Evolutionary conservation across 2,329 filamentous ascomycete genomes (phyloP), one percentile per base, ranked within the genome.

Genomic region (Ceratocystis alfenasii): DNA sequence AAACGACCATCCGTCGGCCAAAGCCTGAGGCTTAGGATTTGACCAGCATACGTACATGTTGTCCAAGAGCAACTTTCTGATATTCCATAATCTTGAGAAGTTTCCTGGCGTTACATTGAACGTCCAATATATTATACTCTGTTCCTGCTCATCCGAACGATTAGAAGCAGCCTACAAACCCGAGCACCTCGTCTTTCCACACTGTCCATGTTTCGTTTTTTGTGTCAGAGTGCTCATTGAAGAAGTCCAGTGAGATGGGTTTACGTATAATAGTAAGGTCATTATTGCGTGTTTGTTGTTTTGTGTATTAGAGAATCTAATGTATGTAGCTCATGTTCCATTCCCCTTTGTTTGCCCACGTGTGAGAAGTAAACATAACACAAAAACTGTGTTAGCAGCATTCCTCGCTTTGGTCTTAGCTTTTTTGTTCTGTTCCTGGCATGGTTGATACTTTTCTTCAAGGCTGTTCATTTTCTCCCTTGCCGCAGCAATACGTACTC

Each of bases 281-380:
- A 41, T 12, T 15, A 15, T 36, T 59, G 25, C 7, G 17, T 59
- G 53, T 59, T 33, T 59, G 28, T 25, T 59, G 12, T 33, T 25
- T 30, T 15, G 53, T 22, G 10, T 25, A 33, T 15, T 36, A 30
- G 20, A 59, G 55, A 25, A 36, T n/a, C 17, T 22, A 57, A 30
- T 36, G 8, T 36, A 20, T 10, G 55, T 59, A 41, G 10, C 28
- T 10, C 3, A 36, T 59, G 28, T 59, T 59, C 55, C 55, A 36
- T 59, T 59, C n/a, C 55, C 22, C 55, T 33, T 59, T 59, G 28
- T 59, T 59, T n/a, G 15, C n/a, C 55, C 55, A 59, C 55, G 55
- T 59, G 55, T 36, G 55, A 36, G n/a, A n/a, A 36, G 30, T 33
- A 36, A 33, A 36, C 30, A 59, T 36, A 20, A 4, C 12, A 28